A percentile compares a stretch with the other conserved stretches of the same genome.
These are phyloP conservation scores for Aspergillus sp. DNA, from an alignment of 2,329 filamentous ascomycete genomes.

Conservation along the genomic window DNA sequence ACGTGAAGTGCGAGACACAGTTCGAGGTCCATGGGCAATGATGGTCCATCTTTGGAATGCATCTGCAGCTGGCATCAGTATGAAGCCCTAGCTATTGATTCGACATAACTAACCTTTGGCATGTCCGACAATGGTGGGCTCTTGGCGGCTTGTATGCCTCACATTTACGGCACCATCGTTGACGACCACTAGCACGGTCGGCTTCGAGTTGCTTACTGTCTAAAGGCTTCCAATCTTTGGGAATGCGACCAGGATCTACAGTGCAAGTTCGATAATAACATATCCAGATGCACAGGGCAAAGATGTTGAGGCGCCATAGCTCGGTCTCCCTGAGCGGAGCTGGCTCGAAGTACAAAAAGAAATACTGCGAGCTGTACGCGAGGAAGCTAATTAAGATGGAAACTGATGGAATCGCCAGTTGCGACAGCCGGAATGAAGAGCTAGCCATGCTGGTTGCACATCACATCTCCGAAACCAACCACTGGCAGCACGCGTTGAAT, in stretches of 20 bases:
- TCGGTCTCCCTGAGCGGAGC: conserved; percentile 53
- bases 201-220: conserved; percentile 22
- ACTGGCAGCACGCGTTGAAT: background rate
- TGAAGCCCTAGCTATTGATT: background rate
- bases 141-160: conserved; percentile 62
- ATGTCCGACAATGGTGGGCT: conserved; percentile 67
- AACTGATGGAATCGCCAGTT: conserved; percentile 57
- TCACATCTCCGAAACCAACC: background rate
- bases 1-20: conserved; percentile 66
- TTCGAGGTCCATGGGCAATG: conserved; percentile 69
- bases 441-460: conserved; percentile 16
- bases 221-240: conserved; percentile 42
- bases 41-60: conserved; percentile 67
- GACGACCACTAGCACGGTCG: conserved; percentile 31
- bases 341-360: conserved; percentile 59
- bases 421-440: conserved; percentile 34
- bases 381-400: conserved; percentile 60
- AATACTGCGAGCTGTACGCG: conserved; percentile 60
- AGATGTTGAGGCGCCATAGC: conserved; percentile 56
- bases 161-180: conserved; percentile 64
- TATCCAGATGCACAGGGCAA: conserved; percentile 58
- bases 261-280: conserved; percentile 62
- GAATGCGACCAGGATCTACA: conserved; percentile 60
- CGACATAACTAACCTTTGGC: conserved; percentile 52
- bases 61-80: conserved; percentile 44